Conservation (phyloP, 768 basidiomycete genomes). For the Cytidiella melzeri region DNA sequence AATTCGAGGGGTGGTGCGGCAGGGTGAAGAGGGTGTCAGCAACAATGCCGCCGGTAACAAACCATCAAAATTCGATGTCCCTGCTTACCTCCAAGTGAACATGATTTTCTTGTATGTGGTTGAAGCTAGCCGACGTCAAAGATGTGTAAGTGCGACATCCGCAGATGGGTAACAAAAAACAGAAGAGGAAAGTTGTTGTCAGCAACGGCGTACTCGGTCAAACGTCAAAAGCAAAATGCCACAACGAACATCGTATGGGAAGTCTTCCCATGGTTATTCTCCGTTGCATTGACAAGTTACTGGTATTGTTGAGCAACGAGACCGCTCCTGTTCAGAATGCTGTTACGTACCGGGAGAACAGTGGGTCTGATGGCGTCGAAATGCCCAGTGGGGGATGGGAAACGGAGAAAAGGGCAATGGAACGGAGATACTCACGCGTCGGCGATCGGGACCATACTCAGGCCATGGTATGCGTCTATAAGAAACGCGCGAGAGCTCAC, state of each 20-base stretch:
- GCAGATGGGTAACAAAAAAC: too few relatives aligned
- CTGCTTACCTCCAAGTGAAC: conserved; percentile 34
- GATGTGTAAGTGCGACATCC: too few relatives aligned
- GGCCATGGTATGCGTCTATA: conserved; percentile 40
- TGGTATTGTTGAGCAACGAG: too few relatives aligned
- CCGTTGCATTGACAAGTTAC: background rate
- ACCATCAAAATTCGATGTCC: conserved; percentile 2
- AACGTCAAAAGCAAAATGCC: too few relatives aligned
- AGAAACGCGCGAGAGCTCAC: conserved; percentile 45
- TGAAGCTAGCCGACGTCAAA: conserved; percentile 25
- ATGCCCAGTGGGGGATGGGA: background rate
- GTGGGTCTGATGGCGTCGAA: conserved; percentile 8
- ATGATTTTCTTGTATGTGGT: conserved; percentile 31
- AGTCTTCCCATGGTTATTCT: background rate
- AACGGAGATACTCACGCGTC: conserved; percentile 31
- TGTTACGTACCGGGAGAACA: background rate
- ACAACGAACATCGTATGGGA: too few relatives aligned
- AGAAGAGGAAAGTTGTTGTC: too few relatives aligned
- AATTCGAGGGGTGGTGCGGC: background rate
- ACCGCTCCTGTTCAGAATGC: too few relatives aligned
- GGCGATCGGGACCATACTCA: conserved; percentile 43
- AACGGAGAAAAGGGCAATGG: background rate
- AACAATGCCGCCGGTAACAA: conserved; percentile 2
- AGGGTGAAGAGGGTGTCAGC: background rate
- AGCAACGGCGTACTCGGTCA: too few relatives aligned